phyloP scores from a whole-genome alignment of 2,329 filamentous ascomycete species.

The Curvularia hawaiiensis region DNA sequence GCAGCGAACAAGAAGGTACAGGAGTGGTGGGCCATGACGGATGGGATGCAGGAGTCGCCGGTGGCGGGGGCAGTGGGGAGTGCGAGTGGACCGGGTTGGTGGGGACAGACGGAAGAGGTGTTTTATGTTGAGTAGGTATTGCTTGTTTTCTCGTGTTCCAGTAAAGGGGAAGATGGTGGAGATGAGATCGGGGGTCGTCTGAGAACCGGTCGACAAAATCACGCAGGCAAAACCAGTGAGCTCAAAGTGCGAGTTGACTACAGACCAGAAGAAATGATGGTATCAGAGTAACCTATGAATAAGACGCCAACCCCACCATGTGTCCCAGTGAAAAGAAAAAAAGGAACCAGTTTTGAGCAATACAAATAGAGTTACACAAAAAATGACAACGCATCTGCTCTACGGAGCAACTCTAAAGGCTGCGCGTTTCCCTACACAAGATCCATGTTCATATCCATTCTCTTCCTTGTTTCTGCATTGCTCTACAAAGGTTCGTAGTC shows the following conservation, averaged over 20 bases:
- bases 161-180: neutral
- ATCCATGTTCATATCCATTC: neutral
- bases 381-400: neutral
- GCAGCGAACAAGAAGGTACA: conserved; percentile 71
- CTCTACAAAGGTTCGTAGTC: conserved; percentile 31
- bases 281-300: conserved; percentile 3
- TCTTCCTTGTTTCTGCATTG: no score
- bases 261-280: conserved; percentile 1
- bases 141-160: neutral
- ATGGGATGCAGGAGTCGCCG: conserved; percentile 69
- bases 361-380: neutral
- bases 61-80: conserved; percentile 55
- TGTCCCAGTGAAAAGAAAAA: neutral
- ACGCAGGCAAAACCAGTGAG: neutral
- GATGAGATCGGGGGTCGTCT: neutral
- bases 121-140: conserved; percentile 57
- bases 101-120: conserved; percentile 71
- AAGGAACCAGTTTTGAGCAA: neutral
- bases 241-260: neutral
- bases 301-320: neutral
- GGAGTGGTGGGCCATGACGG: conserved; percentile 83
- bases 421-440: accelerated
- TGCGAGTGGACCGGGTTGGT: conserved; percentile 59
- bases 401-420: neutral
- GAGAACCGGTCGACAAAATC: neutral